Conservation (phyloP, 139 green algal species). For the Ulvella scutata region DNA sequence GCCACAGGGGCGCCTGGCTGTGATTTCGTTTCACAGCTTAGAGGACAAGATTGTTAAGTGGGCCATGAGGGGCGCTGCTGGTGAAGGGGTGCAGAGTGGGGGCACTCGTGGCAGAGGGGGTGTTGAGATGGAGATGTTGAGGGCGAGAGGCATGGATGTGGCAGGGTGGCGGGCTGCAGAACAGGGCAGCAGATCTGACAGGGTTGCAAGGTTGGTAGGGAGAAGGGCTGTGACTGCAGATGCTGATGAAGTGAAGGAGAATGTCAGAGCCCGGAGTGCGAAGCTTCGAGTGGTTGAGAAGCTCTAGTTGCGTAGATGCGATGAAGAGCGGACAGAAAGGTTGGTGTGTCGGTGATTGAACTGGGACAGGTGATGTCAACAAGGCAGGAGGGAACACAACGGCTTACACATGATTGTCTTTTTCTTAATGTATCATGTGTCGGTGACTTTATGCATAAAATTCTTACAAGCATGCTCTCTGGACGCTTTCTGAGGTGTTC, state of each 20-base stretch:
- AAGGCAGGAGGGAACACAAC: too few relatives aligned
- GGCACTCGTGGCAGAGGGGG: background rate
- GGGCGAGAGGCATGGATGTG: background rate
- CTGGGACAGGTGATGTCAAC: too few relatives aligned
- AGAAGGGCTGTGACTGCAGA: constrained; percentile 21
- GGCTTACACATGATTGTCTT: too few relatives aligned
- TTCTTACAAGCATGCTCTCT: too few relatives aligned
- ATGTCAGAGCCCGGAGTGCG: constrained; percentile 65
- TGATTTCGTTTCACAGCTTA: constrained; percentile 92
- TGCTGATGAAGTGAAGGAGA: constrained; percentile 41
- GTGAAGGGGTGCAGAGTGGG: background rate
- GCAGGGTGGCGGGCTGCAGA: background rate
- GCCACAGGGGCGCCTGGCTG: constrained; percentile 51
- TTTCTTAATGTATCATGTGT: too few relatives aligned
- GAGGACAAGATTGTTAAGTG: constrained; percentile 90
- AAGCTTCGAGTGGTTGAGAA: constrained; percentile 75
- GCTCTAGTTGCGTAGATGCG: too few relatives aligned
- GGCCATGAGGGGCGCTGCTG: constrained; percentile 46
- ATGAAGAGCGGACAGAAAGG: too few relatives aligned
- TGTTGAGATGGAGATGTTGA: constrained; percentile 5
- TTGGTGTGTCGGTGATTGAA: too few relatives aligned
- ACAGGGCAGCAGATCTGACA: background rate
- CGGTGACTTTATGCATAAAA: too few relatives aligned
- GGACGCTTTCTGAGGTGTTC: too few relatives aligned
- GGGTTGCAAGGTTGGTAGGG: constrained; percentile 20